Evolutionary conservation across 1,139 yeast genomes (phyloP).

Genomic region (Suhomyces choctaworum): DNA sequence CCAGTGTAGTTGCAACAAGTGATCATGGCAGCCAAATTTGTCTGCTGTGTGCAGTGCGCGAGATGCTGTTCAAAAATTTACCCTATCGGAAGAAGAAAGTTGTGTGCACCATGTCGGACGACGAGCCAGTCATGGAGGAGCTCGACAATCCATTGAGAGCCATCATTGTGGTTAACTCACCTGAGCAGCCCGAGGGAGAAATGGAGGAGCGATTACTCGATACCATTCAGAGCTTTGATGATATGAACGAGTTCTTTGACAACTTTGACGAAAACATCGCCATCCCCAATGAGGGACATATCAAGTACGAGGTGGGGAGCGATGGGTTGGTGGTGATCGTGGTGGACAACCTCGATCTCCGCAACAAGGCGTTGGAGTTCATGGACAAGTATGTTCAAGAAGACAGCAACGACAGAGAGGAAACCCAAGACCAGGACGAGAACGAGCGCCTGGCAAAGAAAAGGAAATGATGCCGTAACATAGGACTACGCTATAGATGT

Average conservation of each 20-base stretch:
- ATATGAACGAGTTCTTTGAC: conserved; percentile 61
- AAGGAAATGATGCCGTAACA: conserved; percentile 1
- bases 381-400: conserved; percentile 32
- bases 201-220: conserved; percentile 54
- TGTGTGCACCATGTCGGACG: conserved; percentile 18
- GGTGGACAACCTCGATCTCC: conserved; percentile 40
- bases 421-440: conserved; percentile 1
- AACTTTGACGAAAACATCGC: conserved; percentile 60
- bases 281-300: conserved; percentile 64
- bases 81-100: background rate
- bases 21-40: background rate
- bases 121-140: conserved; percentile 25
- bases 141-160: conserved; percentile 47
- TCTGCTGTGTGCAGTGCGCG: conserved; percentile 4
- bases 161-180: conserved; percentile 41
- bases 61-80: conserved; percentile 8
- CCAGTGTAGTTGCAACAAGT: background rate
- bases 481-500: conserved; percentile 8
- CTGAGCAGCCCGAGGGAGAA: conserved; percentile 45
- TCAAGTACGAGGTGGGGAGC: conserved; percentile 70
- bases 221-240: conserved; percentile 46
- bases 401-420: conserved; percentile 14
- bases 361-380: conserved; percentile 34
- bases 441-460: conserved; percentile 10
- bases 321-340: conserved; percentile 68